These are phyloP conservation scores for Pichia terricola DNA, from an alignment of 1,139 yeast species.

Conservation along the genomic window DNA sequence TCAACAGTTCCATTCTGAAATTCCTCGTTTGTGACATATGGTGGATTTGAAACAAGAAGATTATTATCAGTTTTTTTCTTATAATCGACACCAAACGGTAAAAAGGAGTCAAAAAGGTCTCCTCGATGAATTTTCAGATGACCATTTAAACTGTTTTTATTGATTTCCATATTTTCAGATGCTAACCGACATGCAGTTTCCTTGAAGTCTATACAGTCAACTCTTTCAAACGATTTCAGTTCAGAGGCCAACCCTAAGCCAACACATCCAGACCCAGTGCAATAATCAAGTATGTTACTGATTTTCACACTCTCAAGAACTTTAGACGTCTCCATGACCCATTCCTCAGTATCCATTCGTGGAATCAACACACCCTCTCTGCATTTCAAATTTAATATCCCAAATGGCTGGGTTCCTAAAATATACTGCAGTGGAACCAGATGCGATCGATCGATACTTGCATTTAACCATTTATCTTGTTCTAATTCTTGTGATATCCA, in stretches of 20 bases:
- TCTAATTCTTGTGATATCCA: slow-evolving; percentile 41
- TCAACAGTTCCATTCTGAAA: slow-evolving; percentile 29
- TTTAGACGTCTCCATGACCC: slow-evolving; percentile 45
- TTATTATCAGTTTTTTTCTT: slow-evolving; percentile 26
- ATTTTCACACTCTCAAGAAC: slow-evolving; percentile 16
- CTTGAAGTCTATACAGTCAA: slow-evolving; percentile 56
- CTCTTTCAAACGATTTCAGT: slow-evolving; percentile 27
- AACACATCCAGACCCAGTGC: slow-evolving; percentile 90
- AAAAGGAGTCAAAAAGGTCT: slow-evolving; percentile 19
- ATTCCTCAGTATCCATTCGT: slow-evolving; percentile 92
- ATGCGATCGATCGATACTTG: slow-evolving; percentile 31
- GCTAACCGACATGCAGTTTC: slow-evolving; percentile 43
- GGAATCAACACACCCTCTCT: slow-evolving; percentile 70
- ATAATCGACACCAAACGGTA: slow-evolving; percentile 18
- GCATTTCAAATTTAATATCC: slow-evolving; percentile 52
- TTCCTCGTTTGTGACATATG: slow-evolving; percentile 56
- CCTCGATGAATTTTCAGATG: slow-evolving; percentile 11
- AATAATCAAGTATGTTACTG: slow-evolving; percentile 50
- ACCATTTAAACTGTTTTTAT: slow-evolving; percentile 3
- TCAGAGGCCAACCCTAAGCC: slow-evolving; percentile 37
- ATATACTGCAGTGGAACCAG: slow-evolving; percentile 74
- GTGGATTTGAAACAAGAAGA: slow-evolving; percentile 76
- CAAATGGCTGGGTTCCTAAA: slow-evolving; percentile 82
- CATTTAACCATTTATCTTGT: slow-evolving; percentile 21
- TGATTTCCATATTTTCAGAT: slow-evolving; percentile 30